phyloP scores from a whole-genome alignment of 805 yeast species.

The Yarrowia osloensis region DNA sequence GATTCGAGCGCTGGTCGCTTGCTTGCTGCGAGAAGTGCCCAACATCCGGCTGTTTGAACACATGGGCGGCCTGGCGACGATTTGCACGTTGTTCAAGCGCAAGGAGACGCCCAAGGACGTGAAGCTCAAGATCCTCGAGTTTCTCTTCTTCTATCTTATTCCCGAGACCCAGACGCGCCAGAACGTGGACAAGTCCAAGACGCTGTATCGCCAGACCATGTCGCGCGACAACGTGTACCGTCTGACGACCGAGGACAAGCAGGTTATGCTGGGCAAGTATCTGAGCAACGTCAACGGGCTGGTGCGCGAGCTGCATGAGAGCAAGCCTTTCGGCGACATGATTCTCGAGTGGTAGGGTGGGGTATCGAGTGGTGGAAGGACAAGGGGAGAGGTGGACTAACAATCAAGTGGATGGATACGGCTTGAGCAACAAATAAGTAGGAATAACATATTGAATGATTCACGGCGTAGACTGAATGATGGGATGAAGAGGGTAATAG shows the following conservation, averaged over 20 bases:
- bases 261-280: conserved; percentile 47
- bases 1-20: conserved; percentile 59
- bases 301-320: conserved; percentile 49
- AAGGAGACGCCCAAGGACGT: conserved; percentile 52
- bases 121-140: conserved; percentile 66
- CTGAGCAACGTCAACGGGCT: conserved; percentile 51
- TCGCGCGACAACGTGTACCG: conserved; percentile 38
- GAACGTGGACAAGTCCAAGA: conserved; percentile 32
- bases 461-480: too few relatives aligned
- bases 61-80: conserved; percentile 54
- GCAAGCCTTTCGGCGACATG: conserved; percentile 54
- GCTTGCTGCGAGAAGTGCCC: conserved; percentile 57
- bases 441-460: too few relatives aligned
- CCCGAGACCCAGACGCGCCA: conserved; percentile 52
- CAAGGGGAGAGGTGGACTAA: too few relatives aligned
- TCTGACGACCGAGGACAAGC: conserved; percentile 50
- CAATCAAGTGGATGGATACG: too few relatives aligned
- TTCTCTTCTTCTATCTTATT: conserved; percentile 64
- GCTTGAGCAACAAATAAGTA: too few relatives aligned
- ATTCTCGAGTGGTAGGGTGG: conserved; percentile 49
- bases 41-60: conserved; percentile 62
- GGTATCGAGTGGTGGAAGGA: too few relatives aligned
- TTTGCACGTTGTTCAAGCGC: conserved; percentile 51
- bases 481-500: too few relatives aligned
- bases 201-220: conserved; percentile 33